Evolutionary conservation across 2,329 filamentous ascomycete genomes (phyloP), one percentile per base, ranked within the genome.

Genomic region (Colletotrichum salicis): DNA sequence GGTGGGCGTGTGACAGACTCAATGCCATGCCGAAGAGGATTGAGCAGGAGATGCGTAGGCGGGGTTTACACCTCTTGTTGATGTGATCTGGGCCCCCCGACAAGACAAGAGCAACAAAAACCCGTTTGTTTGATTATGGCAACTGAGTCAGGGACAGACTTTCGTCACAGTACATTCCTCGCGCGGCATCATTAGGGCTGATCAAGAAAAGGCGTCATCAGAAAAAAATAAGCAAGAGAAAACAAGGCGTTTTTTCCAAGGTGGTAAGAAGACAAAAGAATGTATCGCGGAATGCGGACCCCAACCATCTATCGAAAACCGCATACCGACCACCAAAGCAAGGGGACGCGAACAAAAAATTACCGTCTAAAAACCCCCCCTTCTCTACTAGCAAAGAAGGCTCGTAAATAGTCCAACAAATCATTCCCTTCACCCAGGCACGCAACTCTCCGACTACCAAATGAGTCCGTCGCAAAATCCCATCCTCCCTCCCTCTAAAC

Each of bases 1-100:
- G 79, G 79, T 80, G 78, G 79, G 76, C 75, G 2, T 64, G 48
- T 10, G 64, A 61, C 63, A 63, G 78, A 59, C 62, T 73, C 6
- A 29, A n/a, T 4, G 67, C 73, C 2, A 77, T 79, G 77, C 65
- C 76, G 62, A 13, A 2, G 1, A 24, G 35, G 55, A 63, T 56
- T 10, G 31, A 55, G 13, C 22, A 7, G 15, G 70, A 64, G 19
- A 29, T 72, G 13, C 55, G 52, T 4, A 45, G 59, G 15, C 52
- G 54, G 37, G 11, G n/a, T 8, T 15, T 58, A 1, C 19, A 45
- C 8, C 27, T 24, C 1, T 15, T n/a, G 24, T 31, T 55, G 22
- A 15, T 19, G 11, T 51, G 33, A 19, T 22, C 54, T 11, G 52
- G 15, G 15, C 1, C 22, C 1, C 22, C 8, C 11, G 48, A 7